Base-by-base conservation (phyloP, 306 rosid genomes). In the Abrus pulchellus region DNA sequence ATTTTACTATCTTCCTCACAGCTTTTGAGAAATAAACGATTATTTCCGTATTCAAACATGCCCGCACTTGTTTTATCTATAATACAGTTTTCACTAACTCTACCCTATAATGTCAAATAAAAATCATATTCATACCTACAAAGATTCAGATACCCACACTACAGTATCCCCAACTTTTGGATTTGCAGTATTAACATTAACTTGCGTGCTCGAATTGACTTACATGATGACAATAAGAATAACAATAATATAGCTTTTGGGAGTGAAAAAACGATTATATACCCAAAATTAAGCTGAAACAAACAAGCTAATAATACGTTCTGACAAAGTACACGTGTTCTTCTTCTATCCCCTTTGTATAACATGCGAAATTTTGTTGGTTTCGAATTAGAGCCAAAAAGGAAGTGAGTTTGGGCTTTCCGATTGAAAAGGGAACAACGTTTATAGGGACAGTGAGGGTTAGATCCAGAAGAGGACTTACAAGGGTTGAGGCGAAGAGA, bases 401-500 rank as follows among this genome's bases (percentile, higher is more conserved):
- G 49, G 13, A 64, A 40, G 32, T 64, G 32, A 64, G 47, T 36
- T 29, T 3, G 32, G 33, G 49, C n/a, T 38, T 62, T 12, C 50
- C 4, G 40, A 45, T 44, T 27, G 38, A 14, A 44, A 68, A 68
- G 41, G 14, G 7, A 44, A 5, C 30, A 68, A 11, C 41, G 7
- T 29, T 44, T 4, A 47, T 14, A 45, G 27, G 56, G 40, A 10
- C 2, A 28, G 20, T 3, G 48, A 45, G 40, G 40, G 33, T 44
- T 67, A 45, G 74, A 68, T 68, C 56, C 56, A 68, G 7, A 45
- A 68, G 56, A 68, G 73, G 41, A 68, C 74, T 68, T 68, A 68
- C 74, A 5, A 47, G 55, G 41, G 56, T 68, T 68, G 41, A 45
- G 9, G 45, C 9, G 44, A 32, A 27, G 45, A 68, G 30, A 45